Conservation (phyloP, 2,329 filamentous ascomycete species). For the Thielaviopsis punctulata region DNA sequence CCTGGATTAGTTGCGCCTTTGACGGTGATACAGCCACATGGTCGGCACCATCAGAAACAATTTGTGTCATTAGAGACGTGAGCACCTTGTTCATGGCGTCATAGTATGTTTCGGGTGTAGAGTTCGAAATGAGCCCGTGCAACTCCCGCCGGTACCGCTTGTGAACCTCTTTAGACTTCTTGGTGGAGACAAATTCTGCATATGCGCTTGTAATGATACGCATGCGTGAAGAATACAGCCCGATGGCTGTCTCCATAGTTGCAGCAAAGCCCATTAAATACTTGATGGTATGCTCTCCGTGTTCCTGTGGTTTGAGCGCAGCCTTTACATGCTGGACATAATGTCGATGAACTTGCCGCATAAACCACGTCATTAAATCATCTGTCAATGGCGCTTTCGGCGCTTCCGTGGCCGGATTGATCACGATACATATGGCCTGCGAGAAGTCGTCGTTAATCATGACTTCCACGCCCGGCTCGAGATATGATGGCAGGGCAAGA, state of each 20-base stretch:
- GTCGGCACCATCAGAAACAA: not conserved
- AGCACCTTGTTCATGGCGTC: constrained; percentile 28
- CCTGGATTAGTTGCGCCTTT: constrained; percentile 28
- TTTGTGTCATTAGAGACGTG: not conserved
- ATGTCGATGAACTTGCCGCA: constrained; percentile 41
- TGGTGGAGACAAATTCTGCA: not conserved
- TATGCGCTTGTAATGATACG: not conserved
- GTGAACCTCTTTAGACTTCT: not conserved
- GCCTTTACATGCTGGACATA: constrained; percentile 43
- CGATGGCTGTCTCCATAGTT: not conserved
- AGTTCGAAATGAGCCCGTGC: constrained; percentile 47
- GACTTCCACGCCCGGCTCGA: constrained; percentile 33
- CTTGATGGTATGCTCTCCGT: constrained; percentile 20
- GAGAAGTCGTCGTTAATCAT: constrained; percentile 33
- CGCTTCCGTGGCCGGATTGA: constrained; percentile 28
- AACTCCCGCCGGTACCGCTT: constrained; percentile 41
- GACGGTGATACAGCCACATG: not conserved
- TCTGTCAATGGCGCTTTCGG: constrained; percentile 36
- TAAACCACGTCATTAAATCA: constrained; percentile 42
- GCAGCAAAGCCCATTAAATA: not conserved
- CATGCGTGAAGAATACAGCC: not conserved
- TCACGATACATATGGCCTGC: constrained; percentile 34
- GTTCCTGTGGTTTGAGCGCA: constrained; percentile 38
- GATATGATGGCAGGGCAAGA: constrained; percentile 38
- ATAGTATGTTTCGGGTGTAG: constrained; percentile 35